Conservation (phyloP, 2,329 filamentous ascomycete genomes). For the Raffaelea deltoideospora region DNA sequence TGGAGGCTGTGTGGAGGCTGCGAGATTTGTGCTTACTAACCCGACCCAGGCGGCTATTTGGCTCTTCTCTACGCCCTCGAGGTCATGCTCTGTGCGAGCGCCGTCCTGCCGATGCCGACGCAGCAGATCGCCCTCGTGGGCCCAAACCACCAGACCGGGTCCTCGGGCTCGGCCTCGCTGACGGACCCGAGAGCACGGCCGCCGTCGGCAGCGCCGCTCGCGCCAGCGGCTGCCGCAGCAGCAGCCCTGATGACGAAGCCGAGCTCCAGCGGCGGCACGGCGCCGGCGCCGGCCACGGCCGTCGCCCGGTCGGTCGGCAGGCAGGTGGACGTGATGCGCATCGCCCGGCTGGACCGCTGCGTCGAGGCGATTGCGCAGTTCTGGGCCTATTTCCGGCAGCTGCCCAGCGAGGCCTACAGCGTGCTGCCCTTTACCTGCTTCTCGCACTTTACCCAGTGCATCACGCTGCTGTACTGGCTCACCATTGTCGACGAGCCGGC, state of each 20-base stretch:
- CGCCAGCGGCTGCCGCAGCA: not conserved
- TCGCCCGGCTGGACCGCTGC: conserved; percentile 7
- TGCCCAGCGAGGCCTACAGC: conserved; percentile 13
- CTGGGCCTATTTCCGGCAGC: conserved; percentile 18
- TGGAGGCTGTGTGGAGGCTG: no score
- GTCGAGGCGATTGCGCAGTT: conserved; percentile 17
- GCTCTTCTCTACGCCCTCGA: conserved; percentile 21
- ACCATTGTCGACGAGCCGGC: conserved; percentile 19
- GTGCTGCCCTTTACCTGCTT: conserved; percentile 19
- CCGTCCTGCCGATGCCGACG: conserved; percentile 10
- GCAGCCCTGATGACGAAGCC: not conserved
- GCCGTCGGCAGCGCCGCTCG: not conserved
- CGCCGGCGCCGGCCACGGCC: not conserved
- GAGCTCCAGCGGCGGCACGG: no score
- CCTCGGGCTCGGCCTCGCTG: no score
- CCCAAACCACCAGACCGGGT: no score
- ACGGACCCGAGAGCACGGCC: no score
- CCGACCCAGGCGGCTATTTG: conserved; percentile 17
- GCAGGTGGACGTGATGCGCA: conserved; percentile 6
- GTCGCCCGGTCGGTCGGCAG: no score
- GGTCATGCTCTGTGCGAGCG: conserved; percentile 21
- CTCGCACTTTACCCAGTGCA: conserved; percentile 18
- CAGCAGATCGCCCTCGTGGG: no score
- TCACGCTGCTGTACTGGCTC: conserved; percentile 18
- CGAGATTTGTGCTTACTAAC: not conserved